These are phyloP conservation scores for Debaryomycetaceae sp. DNA, from an alignment of 1,139 yeast genomes.

Conservation along the genomic window DNA sequence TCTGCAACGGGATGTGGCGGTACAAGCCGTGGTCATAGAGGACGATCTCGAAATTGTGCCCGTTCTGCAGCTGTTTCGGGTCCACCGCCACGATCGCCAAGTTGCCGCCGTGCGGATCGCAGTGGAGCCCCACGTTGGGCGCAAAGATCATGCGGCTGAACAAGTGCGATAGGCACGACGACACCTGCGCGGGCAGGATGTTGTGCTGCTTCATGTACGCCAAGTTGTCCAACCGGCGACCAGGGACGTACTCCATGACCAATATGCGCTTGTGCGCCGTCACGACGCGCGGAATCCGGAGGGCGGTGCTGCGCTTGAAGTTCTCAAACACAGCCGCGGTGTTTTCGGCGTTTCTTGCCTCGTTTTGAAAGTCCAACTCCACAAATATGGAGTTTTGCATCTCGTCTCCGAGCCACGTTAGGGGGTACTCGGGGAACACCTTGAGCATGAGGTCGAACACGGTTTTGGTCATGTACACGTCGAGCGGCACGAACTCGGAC, in stretches of 20 bases:
- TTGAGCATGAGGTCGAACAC: conserved; percentile 68
- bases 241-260: conserved; percentile 80
- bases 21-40: conserved; percentile 93
- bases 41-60: conserved; percentile 81
- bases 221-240: conserved; percentile 74
- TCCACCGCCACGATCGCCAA: conserved; percentile 57
- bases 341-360: conserved; percentile 66
- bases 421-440: conserved; percentile 86
- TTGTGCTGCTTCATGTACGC: conserved; percentile 48
- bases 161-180: conserved; percentile 77
- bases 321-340: conserved; percentile 59
- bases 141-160: conserved; percentile 94
- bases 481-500: conserved; percentile 82
- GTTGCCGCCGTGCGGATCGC: conserved; percentile 98
- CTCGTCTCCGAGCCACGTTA: conserved; percentile 91
- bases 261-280: conserved; percentile 62
- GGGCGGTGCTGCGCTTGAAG: conserved; percentile 53
- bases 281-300: conserved; percentile 65
- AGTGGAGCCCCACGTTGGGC: conserved; percentile 83
- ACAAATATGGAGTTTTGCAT: conserved; percentile 75
- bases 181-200: conserved; percentile 69
- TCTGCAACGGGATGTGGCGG: conserved; percentile 66
- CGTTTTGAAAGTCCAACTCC: conserved; percentile 80
- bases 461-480: conserved; percentile 62
- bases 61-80: conserved; percentile 18